phyloP scores from a whole-genome alignment of 352 stramenopile species.

The Pythium dissimile region DNA sequence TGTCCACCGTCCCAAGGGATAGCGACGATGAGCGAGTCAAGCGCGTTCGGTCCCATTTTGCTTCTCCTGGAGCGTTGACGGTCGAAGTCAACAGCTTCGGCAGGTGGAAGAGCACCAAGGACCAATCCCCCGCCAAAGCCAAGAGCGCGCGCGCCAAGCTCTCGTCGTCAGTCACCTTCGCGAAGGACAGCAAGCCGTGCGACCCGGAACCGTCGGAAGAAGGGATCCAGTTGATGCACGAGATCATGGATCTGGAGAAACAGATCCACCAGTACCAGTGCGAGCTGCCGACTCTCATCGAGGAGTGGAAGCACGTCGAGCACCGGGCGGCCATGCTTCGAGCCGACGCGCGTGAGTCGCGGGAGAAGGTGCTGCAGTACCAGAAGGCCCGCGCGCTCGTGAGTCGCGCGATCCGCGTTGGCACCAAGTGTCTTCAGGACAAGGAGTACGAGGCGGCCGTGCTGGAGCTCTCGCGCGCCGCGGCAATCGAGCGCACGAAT shows the following conservation, averaged over 20 bases:
- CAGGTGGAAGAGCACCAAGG: neutral
- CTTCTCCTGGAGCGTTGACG: constrained; percentile 8
- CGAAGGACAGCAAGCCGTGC: constrained; percentile 2
- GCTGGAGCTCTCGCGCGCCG: constrained; percentile 22
- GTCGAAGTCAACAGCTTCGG: constrained; percentile 14
- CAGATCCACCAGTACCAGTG: constrained; percentile 22
- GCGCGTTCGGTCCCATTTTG: neutral
- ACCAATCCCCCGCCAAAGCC: neutral
- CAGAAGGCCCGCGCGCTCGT: constrained; percentile 20
- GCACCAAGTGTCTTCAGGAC: constrained; percentile 8
- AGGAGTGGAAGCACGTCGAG: constrained; percentile 23
- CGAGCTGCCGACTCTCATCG: constrained; percentile 22
- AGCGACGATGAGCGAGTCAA: constrained; percentile 12
- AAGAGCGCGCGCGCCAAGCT: neutral
- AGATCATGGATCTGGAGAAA: constrained; percentile 28
- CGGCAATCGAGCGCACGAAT: constrained; percentile 25
- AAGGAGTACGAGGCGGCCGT: constrained; percentile 25
- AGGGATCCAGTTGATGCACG: constrained; percentile 16
- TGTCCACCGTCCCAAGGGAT: neutral
- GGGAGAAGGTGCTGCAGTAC: constrained; percentile 22
- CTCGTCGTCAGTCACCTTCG: constrained; percentile 1
- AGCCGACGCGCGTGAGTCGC: constrained; percentile 10
- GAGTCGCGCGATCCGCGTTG: constrained; percentile 15
- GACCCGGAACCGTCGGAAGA: constrained; percentile 15
- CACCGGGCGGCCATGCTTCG: constrained; percentile 8